phyloP scores from a whole-genome alignment of 441 rosid species.

The Eutrema salsugineum region DNA sequence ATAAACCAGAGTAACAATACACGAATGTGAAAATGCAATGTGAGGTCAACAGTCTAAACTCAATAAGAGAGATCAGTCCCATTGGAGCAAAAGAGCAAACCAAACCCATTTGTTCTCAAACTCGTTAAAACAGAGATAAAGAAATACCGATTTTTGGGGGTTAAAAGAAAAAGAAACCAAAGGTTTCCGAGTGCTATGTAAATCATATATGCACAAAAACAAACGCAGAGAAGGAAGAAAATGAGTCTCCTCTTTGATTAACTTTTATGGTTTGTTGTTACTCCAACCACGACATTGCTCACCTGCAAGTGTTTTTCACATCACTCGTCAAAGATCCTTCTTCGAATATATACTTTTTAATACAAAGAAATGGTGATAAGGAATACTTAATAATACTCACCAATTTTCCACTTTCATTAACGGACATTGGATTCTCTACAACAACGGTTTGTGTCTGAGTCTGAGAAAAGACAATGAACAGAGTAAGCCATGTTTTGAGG shows the following conservation, averaged over 20 bases:
- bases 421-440: conserved; percentile 90
- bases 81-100: background rate
- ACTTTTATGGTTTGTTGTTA: conserved; percentile 59
- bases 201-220: background rate
- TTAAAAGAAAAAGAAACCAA: background rate
- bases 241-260: conserved; percentile 12
- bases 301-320: conserved; percentile 48
- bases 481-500: background rate
- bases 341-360: background rate
- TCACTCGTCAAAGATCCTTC: background rate
- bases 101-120: conserved; percentile 4
- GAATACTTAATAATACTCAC: conserved; percentile 29
- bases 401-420: conserved; percentile 89
- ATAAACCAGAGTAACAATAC: background rate
- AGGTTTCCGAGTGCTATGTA: background rate
- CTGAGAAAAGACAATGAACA: conserved; percentile 27
- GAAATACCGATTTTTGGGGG: background rate
- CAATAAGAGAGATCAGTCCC: too few relatives aligned
- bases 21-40: background rate
- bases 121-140: background rate
- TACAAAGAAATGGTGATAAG: background rate
- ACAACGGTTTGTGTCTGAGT: conserved; percentile 79
- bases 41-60: background rate
- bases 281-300: conserved; percentile 84
- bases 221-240: background rate